phyloP scores from a whole-genome alignment of 257 asterid species.

The Nicotiana otophora region DNA sequence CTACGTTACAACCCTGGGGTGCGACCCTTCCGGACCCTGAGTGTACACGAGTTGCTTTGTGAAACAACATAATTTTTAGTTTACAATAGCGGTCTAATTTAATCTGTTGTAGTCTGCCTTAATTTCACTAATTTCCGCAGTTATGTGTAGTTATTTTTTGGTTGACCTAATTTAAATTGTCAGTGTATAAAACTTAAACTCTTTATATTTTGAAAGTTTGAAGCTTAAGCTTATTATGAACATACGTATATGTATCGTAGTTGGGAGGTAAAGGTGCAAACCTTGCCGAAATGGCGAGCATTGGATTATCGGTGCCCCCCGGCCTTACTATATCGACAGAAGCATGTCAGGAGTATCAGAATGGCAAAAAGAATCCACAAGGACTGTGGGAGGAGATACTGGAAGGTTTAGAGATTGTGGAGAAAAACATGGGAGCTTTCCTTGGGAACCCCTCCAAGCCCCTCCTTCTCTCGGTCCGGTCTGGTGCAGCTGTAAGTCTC shows the following conservation, averaged over 20 bases:
- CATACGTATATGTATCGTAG: constrained; percentile 23
- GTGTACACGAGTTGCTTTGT: too few relatives aligned
- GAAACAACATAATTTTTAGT: too few relatives aligned
- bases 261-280: constrained; percentile 99
- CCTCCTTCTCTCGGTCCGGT: constrained; percentile 85
- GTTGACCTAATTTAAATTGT: too few relatives aligned
- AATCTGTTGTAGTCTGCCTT: neutral
- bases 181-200: too few relatives aligned
- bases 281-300: constrained; percentile 98
- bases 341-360: constrained; percentile 90
- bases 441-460: constrained; percentile 84
- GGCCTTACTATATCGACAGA: constrained; percentile 96
- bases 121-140: neutral
- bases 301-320: constrained; percentile 91
- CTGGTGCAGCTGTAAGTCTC: constrained; percentile 81
- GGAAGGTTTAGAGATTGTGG: constrained; percentile 57
- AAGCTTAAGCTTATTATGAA: neutral
- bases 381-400: constrained; percentile 84
- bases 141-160: too few relatives aligned
- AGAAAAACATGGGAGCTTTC: constrained; percentile 76
- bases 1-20: too few relatives aligned
- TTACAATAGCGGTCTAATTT: neutral
- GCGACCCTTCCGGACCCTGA: too few relatives aligned
- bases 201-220: neutral
- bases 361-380: constrained; percentile 58